These are phyloP conservation scores for Clarireedia sp. DNA, from an alignment of 2,329 filamentous ascomycete genomes.

Conservation along the genomic window DNA sequence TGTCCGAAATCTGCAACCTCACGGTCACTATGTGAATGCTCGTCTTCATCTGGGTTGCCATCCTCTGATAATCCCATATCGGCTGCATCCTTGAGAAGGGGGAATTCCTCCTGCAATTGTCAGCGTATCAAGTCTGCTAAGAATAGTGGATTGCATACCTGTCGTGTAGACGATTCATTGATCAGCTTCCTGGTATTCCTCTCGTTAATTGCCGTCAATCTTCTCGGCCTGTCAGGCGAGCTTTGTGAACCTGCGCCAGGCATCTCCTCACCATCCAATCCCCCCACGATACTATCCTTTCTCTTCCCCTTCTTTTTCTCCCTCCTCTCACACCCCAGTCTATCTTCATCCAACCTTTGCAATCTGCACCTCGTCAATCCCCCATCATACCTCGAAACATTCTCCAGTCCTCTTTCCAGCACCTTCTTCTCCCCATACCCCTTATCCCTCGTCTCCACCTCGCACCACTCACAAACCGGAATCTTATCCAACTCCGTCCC, in stretches of 20 bases:
- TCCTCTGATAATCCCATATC: constrained; percentile 17
- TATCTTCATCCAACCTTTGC: constrained; percentile 30
- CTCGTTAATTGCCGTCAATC: constrained; percentile 8
- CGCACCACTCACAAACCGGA: constrained; percentile 43
- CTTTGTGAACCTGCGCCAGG: background rate
- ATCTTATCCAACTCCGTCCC: constrained; percentile 38
- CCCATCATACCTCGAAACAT: constrained; percentile 38
- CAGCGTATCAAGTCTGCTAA: background rate
- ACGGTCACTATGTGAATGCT: constrained; percentile 10
- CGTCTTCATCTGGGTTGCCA: constrained; percentile 11
- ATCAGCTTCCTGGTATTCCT: constrained; percentile 11
- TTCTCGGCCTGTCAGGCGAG: background rate
- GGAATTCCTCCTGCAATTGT: constrained; percentile 2
- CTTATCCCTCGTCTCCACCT: constrained; percentile 29
- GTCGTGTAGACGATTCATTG: constrained; percentile 7
- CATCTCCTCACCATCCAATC: constrained; percentile 8
- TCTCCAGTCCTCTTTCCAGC: constrained; percentile 36
- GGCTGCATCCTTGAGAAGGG: constrained; percentile 18
- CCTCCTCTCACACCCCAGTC: background rate
- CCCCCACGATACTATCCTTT: background rate
- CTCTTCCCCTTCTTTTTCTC: background rate
- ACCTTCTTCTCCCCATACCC: constrained; percentile 27
- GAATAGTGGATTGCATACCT: background rate
- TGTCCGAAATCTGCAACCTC: constrained; percentile 8
- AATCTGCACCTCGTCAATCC: constrained; percentile 40